Percentiles rank a stretch among this genome's conserved stretches.
Evolutionary conservation across 2,329 filamentous ascomycete genomes (phyloP).

Genomic region (Xylaria sp.): DNA sequence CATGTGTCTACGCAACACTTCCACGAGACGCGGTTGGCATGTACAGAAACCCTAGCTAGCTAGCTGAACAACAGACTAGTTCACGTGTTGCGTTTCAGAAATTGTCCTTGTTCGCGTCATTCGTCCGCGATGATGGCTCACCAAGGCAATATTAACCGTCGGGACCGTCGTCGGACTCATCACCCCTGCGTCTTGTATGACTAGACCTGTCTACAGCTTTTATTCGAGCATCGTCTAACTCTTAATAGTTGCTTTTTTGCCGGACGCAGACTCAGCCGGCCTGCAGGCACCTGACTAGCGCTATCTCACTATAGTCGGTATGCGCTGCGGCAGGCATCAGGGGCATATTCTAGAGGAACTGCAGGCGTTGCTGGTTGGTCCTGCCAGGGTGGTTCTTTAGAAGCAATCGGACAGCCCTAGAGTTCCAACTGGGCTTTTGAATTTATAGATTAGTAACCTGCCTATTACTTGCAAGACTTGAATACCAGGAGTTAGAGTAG

Average conservation of each 20-base stretch:
- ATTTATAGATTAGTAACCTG: background rate
- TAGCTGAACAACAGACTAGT: background rate
- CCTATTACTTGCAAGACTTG: background rate
- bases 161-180: slow-evolving; percentile 4
- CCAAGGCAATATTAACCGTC: slow-evolving; percentile 2
- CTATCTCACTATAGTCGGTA: background rate
- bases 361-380: background rate
- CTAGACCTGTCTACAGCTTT: background rate
- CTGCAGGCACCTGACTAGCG: background rate
- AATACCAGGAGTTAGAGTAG: background rate
- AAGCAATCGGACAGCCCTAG: background rate
- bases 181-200: slow-evolving; percentile 20
- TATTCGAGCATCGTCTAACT: background rate
- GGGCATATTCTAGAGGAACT: background rate
- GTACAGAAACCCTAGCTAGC: background rate
- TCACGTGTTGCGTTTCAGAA: background rate
- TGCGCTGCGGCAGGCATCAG: slow-evolving; percentile 1
- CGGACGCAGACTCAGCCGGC: background rate
- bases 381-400: background rate
- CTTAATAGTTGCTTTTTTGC: background rate
- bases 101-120: slow-evolving; percentile 8
- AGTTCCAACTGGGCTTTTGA: background rate
- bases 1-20: slow-evolving; percentile 11
- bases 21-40: background rate
- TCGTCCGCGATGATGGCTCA: background rate